phyloP scores from a whole-genome alignment of 2,329 filamentous ascomycete species.

The Colletotrichum noveboracense region DNA sequence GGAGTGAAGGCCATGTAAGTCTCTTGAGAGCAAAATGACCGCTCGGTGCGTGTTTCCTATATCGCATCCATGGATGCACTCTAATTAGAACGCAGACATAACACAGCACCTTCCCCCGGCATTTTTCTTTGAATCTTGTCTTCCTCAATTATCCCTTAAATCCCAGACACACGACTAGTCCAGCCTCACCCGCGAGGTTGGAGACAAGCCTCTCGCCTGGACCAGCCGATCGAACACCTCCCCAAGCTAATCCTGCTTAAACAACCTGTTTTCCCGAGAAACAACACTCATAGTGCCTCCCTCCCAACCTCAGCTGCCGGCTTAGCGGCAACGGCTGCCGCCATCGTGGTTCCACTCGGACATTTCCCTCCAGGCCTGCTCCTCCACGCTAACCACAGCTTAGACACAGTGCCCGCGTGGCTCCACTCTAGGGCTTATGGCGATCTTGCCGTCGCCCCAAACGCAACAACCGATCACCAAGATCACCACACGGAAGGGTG shows the following conservation, averaged over 20 bases:
- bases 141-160: fast-evolving
- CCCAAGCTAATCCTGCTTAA: background rate
- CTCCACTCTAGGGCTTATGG: background rate
- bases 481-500: slow-evolving; percentile 11
- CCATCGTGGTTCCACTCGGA: background rate
- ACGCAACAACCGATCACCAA: background rate
- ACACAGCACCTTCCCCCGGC: no score
- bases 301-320: background rate
- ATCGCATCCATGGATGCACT: background rate
- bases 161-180: background rate
- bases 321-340: background rate
- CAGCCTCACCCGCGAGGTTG: background rate
- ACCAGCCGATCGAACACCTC: background rate
- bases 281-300: background rate
- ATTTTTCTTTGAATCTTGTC: no score
- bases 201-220: background rate
- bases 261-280: background rate
- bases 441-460: background rate
- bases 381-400: background rate
- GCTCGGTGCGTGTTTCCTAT: fast-evolving
- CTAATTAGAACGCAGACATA: no score
- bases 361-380: background rate
- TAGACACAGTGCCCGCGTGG: background rate
- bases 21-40: background rate
- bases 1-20: background rate